Base-by-base conservation (phyloP, 306 rosid genomes). In the Cotoneaster glaucophyllus region DNA sequence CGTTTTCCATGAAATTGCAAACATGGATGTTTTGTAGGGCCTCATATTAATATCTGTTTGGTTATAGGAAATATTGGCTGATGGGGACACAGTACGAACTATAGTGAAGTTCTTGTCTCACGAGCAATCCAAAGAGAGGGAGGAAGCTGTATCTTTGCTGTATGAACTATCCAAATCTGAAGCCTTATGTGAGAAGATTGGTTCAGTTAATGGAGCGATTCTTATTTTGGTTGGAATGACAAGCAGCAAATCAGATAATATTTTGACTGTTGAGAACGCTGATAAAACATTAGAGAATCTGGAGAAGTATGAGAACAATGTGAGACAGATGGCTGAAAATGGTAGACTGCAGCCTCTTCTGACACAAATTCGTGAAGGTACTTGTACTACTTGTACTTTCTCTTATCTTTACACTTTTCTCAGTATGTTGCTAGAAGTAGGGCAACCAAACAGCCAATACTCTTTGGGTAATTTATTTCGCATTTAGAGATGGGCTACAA, bases 141-240 rank as follows among this genome's bases (percentile, higher is more conserved):
- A 92, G 80, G 96, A 85, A 84, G 97, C 98, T 81, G 97, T 96
- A 74, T 86, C 92, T 85, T 81, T 96, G 93, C 92, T 96, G 64
- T 89, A 89, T 8, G 98, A 96, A 86, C 98, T 96, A 57, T 96
- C 99, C 76, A 92, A 86, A 82, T 92, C 97, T 4, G 89, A 87
- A 83, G 77, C 83, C 78, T 83, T 96, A 48, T 90, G 96, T 77
- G 98, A 89, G 88, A 90, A 89, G 88, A 87, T 96, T 76, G 99
- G 99, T 81, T 89, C 99, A 76, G 52, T 92, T 78, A 91, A 87
- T 71, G 99, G 99, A 73, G 93, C 97, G 39, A 96, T 92, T 88
- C 97, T 96, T 74, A 90, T 96, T 75, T 82, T 96, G 82, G 97
- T 96, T 76, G 97, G 99, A 81, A 96, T 92, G 98, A 85, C 97